These are phyloP conservation scores for Ascochyta fabae DNA, from an alignment of 2,329 filamentous ascomycete species.

Conservation along the genomic window DNA sequence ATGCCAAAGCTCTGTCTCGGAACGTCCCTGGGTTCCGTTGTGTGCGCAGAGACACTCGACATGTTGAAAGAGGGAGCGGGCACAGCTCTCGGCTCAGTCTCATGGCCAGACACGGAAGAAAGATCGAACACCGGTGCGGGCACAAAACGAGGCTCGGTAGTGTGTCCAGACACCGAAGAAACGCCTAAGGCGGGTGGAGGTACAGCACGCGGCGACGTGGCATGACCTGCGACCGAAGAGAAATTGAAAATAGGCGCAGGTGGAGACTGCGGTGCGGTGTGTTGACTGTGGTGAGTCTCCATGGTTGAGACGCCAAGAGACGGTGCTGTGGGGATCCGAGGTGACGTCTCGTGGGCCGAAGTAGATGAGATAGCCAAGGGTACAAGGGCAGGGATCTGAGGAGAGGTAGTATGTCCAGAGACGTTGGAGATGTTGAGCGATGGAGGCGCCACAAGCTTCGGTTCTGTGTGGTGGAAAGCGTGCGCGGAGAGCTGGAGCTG, in stretches of 20 bases:
- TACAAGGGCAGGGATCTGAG: constrained; percentile 22
- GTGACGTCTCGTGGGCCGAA: constrained; percentile 34
- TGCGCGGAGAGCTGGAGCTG: constrained; percentile 33
- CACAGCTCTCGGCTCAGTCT: constrained; percentile 26
- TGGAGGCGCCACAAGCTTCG: constrained; percentile 23
- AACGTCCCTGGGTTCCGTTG: constrained; percentile 35
- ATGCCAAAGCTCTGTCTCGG: constrained; percentile 27
- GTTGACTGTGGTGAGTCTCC: constrained; percentile 30
- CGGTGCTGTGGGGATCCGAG: constrained; percentile 21
- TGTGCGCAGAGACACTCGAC: constrained; percentile 33
- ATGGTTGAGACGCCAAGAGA: constrained; percentile 25
- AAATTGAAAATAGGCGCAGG: constrained; percentile 18
- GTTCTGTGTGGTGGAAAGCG: constrained; percentile 31
- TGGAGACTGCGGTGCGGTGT: constrained; percentile 26
- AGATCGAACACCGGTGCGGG: constrained; percentile 22
- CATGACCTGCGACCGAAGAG: constrained; percentile 30
- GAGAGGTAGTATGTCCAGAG: constrained; percentile 35
- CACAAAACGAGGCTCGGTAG: constrained; percentile 30
- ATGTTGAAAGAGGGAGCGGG: constrained; percentile 27
- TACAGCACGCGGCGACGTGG: constrained; percentile 30
- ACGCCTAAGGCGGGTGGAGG: constrained; percentile 21
- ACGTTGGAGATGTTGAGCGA: constrained; percentile 35
- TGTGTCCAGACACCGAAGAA: constrained; percentile 30
- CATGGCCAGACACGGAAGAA: constrained; percentile 32
- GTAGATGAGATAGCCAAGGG: constrained; percentile 29